phyloP scores from a whole-genome alignment of 2,329 filamentous ascomycete genomes.

The Meredithiella fracta region DNA sequence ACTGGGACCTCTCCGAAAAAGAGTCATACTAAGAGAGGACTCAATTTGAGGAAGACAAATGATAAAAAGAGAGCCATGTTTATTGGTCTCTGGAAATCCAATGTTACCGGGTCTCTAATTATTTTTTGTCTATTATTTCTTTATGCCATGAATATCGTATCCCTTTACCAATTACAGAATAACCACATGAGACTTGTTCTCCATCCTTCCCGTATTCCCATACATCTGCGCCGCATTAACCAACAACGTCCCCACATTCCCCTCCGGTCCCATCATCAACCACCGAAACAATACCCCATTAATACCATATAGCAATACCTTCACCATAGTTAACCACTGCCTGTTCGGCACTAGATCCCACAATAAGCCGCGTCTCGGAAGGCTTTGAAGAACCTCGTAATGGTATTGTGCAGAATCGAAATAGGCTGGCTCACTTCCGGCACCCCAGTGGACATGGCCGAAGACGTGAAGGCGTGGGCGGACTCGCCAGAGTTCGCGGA shows the following conservation, averaged over 20 bases:
- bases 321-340: slow-evolving; percentile 30
- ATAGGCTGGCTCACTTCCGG: slow-evolving; percentile 51
- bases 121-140: not conserved
- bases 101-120: not conserved
- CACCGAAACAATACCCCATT: slow-evolving; percentile 37
- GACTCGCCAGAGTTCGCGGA: slow-evolving; percentile 57
- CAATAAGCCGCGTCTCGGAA: slow-evolving; percentile 27
- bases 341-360: slow-evolving; percentile 29
- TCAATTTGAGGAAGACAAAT: not conserved
- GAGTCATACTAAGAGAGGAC: not conserved
- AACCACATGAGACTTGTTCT: slow-evolving; percentile 24
- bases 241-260: slow-evolving; percentile 33
- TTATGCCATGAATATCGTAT: not conserved
- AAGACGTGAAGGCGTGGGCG: slow-evolving; percentile 66
- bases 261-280: slow-evolving; percentile 36
- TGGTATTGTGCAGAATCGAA: slow-evolving; percentile 59
- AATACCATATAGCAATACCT: slow-evolving; percentile 29
- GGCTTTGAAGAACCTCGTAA: slow-evolving; percentile 49
- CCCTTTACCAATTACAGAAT: not conserved
- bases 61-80: too few relatives aligned
- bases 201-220: slow-evolving; percentile 33
- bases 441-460: slow-evolving; percentile 66
- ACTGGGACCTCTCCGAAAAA: not conserved
- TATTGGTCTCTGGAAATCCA: not conserved
- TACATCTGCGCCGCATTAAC: slow-evolving; percentile 42